A percentile compares a stretch with the other conserved stretches of the same genome.
Conservation (phyloP, 2,329 filamentous ascomycete species). For the Acrocalymma vagum region DNA sequence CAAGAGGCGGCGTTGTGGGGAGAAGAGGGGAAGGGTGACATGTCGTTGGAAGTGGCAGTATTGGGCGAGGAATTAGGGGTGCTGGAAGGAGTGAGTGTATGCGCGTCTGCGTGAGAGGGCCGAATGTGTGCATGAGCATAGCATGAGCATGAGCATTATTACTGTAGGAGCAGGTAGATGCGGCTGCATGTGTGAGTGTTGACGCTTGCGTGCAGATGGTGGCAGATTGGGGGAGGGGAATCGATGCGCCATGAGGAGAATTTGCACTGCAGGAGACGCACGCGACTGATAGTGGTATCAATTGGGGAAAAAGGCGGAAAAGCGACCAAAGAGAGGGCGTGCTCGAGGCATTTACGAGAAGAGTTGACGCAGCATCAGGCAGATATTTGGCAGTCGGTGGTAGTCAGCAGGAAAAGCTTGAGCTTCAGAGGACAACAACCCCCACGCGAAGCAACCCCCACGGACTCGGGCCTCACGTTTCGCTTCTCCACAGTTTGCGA, state of each 20-base stretch:
- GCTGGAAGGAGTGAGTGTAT: no score
- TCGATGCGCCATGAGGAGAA: slow-evolving; percentile 5
- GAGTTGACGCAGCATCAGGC: slow-evolving; percentile 13
- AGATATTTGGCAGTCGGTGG: no score
- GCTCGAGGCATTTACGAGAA: slow-evolving; percentile 18
- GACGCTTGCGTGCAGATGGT: slow-evolving; percentile 6
- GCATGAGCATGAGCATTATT: no score
- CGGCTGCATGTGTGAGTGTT: slow-evolving; percentile 1
- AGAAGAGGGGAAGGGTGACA: no score
- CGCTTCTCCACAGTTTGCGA: slow-evolving; percentile 23
- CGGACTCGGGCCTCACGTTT: slow-evolving; percentile 7
- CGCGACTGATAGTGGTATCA: slow-evolving; percentile 20
- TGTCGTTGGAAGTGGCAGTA: no score
- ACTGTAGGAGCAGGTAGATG: no score
- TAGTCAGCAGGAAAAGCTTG: no score
- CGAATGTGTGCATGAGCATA: no score
- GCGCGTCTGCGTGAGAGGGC: no score
- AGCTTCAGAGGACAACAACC: slow-evolving; percentile 8
- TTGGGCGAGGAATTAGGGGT: no score
- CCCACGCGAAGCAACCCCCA: slow-evolving; percentile 12
- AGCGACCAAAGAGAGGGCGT: slow-evolving; percentile 10
- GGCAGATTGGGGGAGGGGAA: neutral
- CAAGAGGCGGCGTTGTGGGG: no score
- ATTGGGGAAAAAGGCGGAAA: neutral
- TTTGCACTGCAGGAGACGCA: slow-evolving; percentile 22